Evolutionary conservation across 1,284 basidiomycete species (phyloP).

Genomic region (Rhodotorula sp.): DNA sequence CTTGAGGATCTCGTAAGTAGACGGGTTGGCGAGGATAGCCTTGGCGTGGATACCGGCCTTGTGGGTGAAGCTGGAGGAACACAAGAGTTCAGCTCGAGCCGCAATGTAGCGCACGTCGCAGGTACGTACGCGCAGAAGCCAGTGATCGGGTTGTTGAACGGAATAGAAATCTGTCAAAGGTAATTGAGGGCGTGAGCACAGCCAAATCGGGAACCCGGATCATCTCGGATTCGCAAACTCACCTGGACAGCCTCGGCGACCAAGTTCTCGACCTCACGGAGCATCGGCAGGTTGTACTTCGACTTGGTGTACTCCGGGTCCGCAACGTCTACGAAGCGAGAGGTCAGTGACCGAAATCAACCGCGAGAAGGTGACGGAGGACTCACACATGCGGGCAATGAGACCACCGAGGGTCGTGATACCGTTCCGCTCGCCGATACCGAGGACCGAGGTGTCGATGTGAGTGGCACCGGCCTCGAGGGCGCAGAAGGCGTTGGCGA

Average conservation of each 20-base stretch:
- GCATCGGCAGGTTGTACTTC: conserved; percentile 98
- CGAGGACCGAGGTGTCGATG: conserved; percentile 90
- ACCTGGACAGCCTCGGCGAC: conserved; percentile 94
- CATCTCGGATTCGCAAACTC: not conserved
- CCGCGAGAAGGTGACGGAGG: not conserved
- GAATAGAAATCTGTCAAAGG: conserved; percentile 68
- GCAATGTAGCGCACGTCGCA: too few species aligned
- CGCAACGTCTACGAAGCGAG: conserved; percentile 50
- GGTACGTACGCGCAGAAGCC: conserved; percentile 78
- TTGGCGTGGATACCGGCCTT: conserved; percentile 99
- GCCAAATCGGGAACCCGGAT: too few species aligned
- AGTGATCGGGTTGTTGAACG: conserved; percentile 84
- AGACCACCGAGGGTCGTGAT: conserved; percentile 98
- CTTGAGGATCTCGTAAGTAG: conserved; percentile 93
- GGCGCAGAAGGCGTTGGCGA: conserved; percentile 97
- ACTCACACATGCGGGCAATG: conserved; percentile 83
- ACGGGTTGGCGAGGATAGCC: conserved; percentile 99
- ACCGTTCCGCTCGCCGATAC: conserved; percentile 98
- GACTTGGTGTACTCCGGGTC: conserved; percentile 97
- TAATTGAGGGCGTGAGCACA: not conserved
- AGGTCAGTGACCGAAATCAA: not conserved
- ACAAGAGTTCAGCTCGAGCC: too few species aligned
- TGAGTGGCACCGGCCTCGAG: conserved; percentile 99
- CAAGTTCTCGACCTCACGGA: conserved; percentile 97
- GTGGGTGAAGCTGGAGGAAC: conserved; percentile 72